Evolutionary conservation across 441 rosid genomes (phyloP).

Genomic region (Gossypium davidsonii): DNA sequence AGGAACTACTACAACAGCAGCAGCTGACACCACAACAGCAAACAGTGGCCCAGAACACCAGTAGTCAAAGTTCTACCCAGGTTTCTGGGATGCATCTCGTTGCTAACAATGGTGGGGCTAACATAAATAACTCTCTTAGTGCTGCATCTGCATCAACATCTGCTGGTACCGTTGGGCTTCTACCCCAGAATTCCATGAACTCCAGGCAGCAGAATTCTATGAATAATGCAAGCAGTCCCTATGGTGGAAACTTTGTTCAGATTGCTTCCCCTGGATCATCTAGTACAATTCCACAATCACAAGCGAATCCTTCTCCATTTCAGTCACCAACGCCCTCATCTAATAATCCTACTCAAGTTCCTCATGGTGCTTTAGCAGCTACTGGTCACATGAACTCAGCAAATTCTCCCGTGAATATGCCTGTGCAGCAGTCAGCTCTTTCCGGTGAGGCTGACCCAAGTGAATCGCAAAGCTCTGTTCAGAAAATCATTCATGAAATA

Average conservation of each 20-base stretch:
- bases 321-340: constrained; percentile 73
- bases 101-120: constrained; percentile 43
- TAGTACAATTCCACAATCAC: constrained; percentile 51
- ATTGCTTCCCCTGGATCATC: constrained; percentile 77
- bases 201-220: constrained; percentile 66
- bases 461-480: constrained; percentile 74
- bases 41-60: constrained; percentile 40
- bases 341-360: constrained; percentile 53
- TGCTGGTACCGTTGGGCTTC: constrained; percentile 66
- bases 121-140: constrained; percentile 51
- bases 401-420: constrained; percentile 53
- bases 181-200: constrained; percentile 87
- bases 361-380: constrained; percentile 43
- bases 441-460: constrained; percentile 53
- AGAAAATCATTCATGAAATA: constrained; percentile 74
- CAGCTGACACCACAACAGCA: constrained; percentile 50
- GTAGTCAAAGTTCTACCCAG: constrained; percentile 53
- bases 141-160: constrained; percentile 59
- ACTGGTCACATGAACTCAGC: constrained; percentile 50
- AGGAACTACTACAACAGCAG: constrained; percentile 39
- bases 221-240: constrained; percentile 68
- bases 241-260: constrained; percentile 68
- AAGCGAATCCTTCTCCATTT: constrained; percentile 59
- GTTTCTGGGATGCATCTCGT: constrained; percentile 42
- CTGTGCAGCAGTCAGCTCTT: constrained; percentile 52